Evolutionary conservation across 2,329 filamentous ascomycete species (phyloP).

Genomic region (Xylariaceae sp.): DNA sequence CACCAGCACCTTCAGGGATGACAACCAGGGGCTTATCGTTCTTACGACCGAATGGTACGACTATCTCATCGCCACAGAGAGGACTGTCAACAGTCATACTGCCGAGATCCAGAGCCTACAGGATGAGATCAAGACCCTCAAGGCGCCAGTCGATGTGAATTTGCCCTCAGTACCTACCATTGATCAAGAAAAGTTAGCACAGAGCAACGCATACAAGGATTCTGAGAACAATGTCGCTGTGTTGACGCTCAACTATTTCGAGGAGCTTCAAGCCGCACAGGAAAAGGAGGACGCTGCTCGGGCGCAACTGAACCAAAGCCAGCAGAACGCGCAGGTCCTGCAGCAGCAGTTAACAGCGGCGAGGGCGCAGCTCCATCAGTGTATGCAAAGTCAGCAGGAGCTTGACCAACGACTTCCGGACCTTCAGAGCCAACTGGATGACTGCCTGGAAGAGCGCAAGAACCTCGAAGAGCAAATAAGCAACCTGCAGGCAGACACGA

Average conservation of each 20-base stretch:
- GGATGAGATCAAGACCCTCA: neutral
- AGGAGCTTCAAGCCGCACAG: constrained; percentile 3
- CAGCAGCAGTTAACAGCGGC: constrained; percentile 3
- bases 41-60: constrained; percentile 16
- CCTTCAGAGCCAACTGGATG: neutral
- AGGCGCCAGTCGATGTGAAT: neutral
- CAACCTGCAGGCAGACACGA: neutral
- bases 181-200: neutral
- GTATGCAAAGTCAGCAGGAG: neutral
- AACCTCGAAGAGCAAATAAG: constrained; percentile 6
- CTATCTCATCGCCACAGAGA: constrained; percentile 8
- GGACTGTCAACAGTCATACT: neutral
- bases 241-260: neutral
- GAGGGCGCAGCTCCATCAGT: constrained; percentile 3
- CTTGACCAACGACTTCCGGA: neutral
- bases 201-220: constrained; percentile 3
- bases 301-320: neutral
- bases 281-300: neutral
- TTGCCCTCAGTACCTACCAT: neutral
- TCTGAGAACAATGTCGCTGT: constrained; percentile 3
- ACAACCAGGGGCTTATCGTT: constrained; percentile 17
- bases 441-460: constrained; percentile 3
- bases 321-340: neutral
- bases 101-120: neutral
- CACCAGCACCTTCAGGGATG: constrained; percentile 15